Base-by-base conservation (phyloP, 1,139 yeast genomes). In the Suhomyces wounanorum region DNA sequence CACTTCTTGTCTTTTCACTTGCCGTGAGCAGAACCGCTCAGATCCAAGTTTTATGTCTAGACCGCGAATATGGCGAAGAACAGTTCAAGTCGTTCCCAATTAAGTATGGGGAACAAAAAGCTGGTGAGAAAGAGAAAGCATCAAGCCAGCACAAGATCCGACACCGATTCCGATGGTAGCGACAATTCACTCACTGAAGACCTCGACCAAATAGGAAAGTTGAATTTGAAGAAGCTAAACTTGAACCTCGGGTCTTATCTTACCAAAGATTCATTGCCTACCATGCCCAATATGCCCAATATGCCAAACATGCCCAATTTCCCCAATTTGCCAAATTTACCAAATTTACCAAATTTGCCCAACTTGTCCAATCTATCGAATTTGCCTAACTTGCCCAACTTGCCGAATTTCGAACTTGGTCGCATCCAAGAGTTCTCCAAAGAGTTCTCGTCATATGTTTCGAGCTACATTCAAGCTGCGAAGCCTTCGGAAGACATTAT, bases 161-260 rank as follows among this genome's bases (percentile, higher is more conserved):
- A 47, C 6, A 33, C 25, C 5, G 51, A 44, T 16, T 40, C 41
- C 3, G 55, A 51, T 33, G 68, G 62, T 11, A 63, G 69, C 5
- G 69, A 67, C n/a, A 72, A 70, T 54, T 69, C 75, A 0, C 60
- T 78, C 43, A 70, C 79, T 0, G 69, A 65, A 25, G 80, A 77
- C 8, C 62, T 79, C 44, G 82, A 79, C 49, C 75, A 71, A 55
- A 73, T 80, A 14, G 84, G 84, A 1, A 64, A 65, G 45, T 60
- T 73, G 49, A 68, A 70, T 49, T 53, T 69, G 43, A 62, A 61
- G 47, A 52, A 58, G 40, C 50, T 56, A 44, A 56, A 54, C 40
- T 52, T 56, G 43, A 55, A 60, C 39, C 31, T 61, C 13, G 54
- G 60, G 8, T 53, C 59, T n/a, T 59, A 55, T 43, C 50, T 61